These are phyloP conservation scores for Russula compacta DNA, from an alignment of 768 basidiomycete species.

Conservation along the genomic window DNA sequence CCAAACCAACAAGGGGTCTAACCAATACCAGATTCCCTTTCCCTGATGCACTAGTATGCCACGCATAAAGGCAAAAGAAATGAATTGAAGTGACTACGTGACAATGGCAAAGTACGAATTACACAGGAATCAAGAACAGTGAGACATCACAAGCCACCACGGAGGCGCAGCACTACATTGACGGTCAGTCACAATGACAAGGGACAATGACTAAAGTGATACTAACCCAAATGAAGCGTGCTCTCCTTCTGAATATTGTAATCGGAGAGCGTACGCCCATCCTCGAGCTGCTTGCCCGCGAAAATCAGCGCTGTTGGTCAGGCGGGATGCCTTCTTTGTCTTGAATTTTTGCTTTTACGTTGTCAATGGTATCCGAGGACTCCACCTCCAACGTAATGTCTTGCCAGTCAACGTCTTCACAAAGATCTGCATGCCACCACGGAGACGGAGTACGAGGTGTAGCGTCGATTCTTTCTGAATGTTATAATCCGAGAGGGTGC, in stretches of 20 bases:
- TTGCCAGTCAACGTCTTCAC: slow-evolving; percentile 85
- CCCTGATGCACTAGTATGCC: background rate
- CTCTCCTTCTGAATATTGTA: slow-evolving; percentile 81
- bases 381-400: slow-evolving; percentile 93
- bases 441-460: slow-evolving; percentile 73
- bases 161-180: slow-evolving; percentile 49
- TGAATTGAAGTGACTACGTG: background rate
- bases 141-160: slow-evolving; percentile 49
- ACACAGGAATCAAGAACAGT: background rate
- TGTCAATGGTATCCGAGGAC: slow-evolving; percentile 89
- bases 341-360: slow-evolving; percentile 77
- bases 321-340: slow-evolving; percentile 80
- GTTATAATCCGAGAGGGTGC: slow-evolving; percentile 85
- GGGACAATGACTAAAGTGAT: background rate
- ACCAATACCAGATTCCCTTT: background rate
- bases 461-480: slow-evolving; percentile 87
- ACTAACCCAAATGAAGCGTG: slow-evolving; percentile 48
- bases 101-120: background rate
- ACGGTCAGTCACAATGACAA: background rate
- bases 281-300: slow-evolving; percentile 91
- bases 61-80: background rate
- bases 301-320: slow-evolving; percentile 88
- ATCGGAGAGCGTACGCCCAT: slow-evolving; percentile 78
- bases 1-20: background rate
- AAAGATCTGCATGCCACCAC: slow-evolving; percentile 89